These are phyloP conservation scores for Clavulina sp. DNA, from an alignment of 768 basidiomycete species.

Conservation along the genomic window DNA sequence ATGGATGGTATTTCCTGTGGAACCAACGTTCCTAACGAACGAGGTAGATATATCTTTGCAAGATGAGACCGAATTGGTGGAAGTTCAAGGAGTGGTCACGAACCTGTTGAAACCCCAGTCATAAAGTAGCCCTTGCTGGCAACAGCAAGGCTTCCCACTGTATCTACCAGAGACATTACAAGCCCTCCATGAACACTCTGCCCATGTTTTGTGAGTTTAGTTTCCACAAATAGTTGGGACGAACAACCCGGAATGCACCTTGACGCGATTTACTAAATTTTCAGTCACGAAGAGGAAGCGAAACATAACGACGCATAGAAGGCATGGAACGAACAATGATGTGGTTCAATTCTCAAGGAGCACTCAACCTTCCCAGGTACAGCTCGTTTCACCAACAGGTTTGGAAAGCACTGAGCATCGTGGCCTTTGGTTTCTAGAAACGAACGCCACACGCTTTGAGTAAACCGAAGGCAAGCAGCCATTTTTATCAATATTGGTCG, in stretches of 20 bases:
- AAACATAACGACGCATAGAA: background rate
- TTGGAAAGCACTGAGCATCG: constrained; percentile 59
- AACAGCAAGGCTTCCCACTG: constrained; percentile 68
- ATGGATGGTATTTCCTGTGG: constrained; percentile 44
- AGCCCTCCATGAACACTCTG: constrained; percentile 64
- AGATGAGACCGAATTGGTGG: background rate
- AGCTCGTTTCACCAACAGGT: constrained; percentile 50
- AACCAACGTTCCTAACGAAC: constrained; percentile 64
- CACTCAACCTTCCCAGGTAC: constrained; percentile 55
- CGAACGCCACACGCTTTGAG: constrained; percentile 37
- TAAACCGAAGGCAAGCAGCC: constrained; percentile 4
- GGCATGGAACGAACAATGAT: constrained; percentile 37
- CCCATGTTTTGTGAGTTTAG: background rate
- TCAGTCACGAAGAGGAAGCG: too few relatives aligned
- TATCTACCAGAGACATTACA: constrained; percentile 67
- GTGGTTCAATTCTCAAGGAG: constrained; percentile 53
- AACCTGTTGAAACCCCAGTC: constrained; percentile 57
- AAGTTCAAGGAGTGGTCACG: background rate
- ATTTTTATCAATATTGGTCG: constrained; percentile 1
- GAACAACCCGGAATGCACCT: constrained; percentile 29
- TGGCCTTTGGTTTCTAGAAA: constrained; percentile 57
- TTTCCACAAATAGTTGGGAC: background rate
- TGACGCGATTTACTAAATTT: constrained; percentile 57
- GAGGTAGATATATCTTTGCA: constrained; percentile 53
- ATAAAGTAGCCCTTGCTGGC: constrained; percentile 67